Conservation (phyloP, 2,329 filamentous ascomycete genomes). For the Fonsecaea erecta region DNA sequence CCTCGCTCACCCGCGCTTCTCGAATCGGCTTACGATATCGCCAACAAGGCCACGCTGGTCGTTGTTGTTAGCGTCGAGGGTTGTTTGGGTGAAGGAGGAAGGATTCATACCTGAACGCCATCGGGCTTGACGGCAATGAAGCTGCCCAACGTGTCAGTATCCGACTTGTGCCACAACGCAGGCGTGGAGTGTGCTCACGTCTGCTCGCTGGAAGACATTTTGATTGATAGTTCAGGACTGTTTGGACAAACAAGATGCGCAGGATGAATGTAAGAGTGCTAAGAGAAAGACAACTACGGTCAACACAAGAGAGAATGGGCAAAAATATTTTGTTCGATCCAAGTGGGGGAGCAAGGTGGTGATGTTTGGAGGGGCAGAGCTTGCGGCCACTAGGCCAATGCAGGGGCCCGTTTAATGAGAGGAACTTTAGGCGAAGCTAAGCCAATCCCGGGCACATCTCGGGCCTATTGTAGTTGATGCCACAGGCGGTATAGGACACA, state of each 20-base stretch:
- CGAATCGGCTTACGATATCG: slow-evolving; percentile 97
- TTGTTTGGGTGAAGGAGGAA: slow-evolving; percentile 30
- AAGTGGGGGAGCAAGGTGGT: slow-evolving; percentile 18
- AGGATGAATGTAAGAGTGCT: slow-evolving; percentile 21
- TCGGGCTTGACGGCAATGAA: slow-evolving; percentile 99
- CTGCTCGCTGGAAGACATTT: slow-evolving; percentile 81
- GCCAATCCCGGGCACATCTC: slow-evolving; percentile 14
- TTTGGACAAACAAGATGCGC: slow-evolving; percentile 36
- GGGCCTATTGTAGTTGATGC: not conserved
- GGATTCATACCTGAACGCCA: slow-evolving; percentile 83
- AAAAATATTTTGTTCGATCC: slow-evolving; percentile 28
- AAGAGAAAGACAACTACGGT: slow-evolving; percentile 37
- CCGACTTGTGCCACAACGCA: not conserved
- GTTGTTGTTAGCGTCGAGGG: slow-evolving; percentile 1
- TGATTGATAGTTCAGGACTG: slow-evolving; percentile 40
- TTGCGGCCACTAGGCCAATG: slow-evolving; percentile 15
- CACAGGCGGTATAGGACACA: slow-evolving; percentile 17
- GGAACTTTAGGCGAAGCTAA: slow-evolving; percentile 13
- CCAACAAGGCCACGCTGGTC: slow-evolving; percentile 93
- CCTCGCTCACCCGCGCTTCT: slow-evolving; percentile 72
- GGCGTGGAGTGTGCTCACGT: slow-evolving; percentile 68
- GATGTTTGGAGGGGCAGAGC: slow-evolving; percentile 13
- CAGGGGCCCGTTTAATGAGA: slow-evolving; percentile 22
- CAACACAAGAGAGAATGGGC: slow-evolving; percentile 29
- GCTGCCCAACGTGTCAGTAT: slow-evolving; percentile 55